phyloP scores from a whole-genome alignment of 768 basidiomycete species.

The Tylopilus sp. region DNA sequence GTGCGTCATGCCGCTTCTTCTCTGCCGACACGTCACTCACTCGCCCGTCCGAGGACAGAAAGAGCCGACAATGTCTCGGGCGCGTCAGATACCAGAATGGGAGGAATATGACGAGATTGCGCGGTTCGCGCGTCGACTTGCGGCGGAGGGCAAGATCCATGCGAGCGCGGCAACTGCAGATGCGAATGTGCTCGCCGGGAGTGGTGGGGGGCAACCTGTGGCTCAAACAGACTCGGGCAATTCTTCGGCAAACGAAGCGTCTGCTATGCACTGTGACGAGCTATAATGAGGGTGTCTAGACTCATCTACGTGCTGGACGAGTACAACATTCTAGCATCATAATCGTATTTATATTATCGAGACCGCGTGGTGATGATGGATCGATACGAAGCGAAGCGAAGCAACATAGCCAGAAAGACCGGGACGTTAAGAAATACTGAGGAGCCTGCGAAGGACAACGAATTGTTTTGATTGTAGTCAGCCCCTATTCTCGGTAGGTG shows the following conservation, averaged over 20 bases:
- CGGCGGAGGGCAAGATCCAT: constrained; percentile 65
- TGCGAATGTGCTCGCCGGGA: constrained; percentile 61
- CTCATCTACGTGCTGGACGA: no score
- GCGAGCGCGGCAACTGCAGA: constrained; percentile 67
- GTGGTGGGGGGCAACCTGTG: constrained; percentile 35
- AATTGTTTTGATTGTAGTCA: no score
- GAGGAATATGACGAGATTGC: constrained; percentile 96
- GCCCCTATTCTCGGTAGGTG: background rate
- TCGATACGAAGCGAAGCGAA: no score
- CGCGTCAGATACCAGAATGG: constrained; percentile 97
- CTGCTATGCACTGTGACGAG: constrained; percentile 18
- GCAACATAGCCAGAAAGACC: no score
- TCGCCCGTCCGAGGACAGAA: constrained; percentile 51
- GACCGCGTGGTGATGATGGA: no score
- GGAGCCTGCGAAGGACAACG: no score
- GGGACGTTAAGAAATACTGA: no score
- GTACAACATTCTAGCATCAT: no score
- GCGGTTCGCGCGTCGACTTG: constrained; percentile 68
- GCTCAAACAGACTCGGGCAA: background rate
- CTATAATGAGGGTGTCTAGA: constrained; percentile 12
- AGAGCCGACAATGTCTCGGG: constrained; percentile 93
- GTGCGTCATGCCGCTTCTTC: constrained; percentile 41
- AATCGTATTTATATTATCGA: no score
- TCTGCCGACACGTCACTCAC: background rate
- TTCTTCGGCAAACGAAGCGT: background rate